A percentile compares a stretch with the other conserved stretches of the same genome.
Conservation (phyloP, 495 filamentous ascomycete species). For the Annulohypoxylon stygium region DNA sequence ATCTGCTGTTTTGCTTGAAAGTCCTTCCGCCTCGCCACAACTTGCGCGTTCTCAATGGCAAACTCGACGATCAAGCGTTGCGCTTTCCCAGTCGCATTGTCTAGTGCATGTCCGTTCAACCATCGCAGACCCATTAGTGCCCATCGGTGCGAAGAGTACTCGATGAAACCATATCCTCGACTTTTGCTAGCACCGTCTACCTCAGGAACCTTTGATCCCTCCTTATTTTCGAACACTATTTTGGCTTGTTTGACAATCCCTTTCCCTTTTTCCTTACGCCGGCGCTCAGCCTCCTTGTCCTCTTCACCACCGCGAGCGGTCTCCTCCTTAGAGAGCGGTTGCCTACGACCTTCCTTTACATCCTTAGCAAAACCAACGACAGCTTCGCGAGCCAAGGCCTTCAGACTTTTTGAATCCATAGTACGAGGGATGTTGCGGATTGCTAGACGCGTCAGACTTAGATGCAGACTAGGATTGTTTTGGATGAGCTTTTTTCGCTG, state of each 20-base stretch:
- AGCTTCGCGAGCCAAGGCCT: constrained; percentile 88
- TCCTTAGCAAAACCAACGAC: constrained; percentile 94
- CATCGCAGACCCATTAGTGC: constrained; percentile 95
- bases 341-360: constrained; percentile 77
- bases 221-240: constrained; percentile 87
- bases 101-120: constrained; percentile 86
- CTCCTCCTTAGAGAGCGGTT: constrained; percentile 89
- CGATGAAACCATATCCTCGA: constrained; percentile 96
- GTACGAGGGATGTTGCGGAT: constrained; percentile 91
- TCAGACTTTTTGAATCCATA: constrained; percentile 88
- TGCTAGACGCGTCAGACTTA: constrained; percentile 92
- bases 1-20: constrained; percentile 68
- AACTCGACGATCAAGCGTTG: constrained; percentile 91
- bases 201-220: constrained; percentile 84
- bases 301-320: constrained; percentile 78
- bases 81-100: constrained; percentile 62
- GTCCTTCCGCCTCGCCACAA: constrained; percentile 82
- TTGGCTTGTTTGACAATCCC: constrained; percentile 97
- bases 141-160: constrained; percentile 93
- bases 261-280: constrained; percentile 83
- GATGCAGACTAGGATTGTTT: constrained; percentile 87
- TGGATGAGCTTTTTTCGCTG: constrained; percentile 92
- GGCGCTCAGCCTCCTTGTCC: constrained; percentile 81
- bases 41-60: constrained; percentile 97
- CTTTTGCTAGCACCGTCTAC: constrained; percentile 76